Evolutionary conservation across 768 basidiomycete species (phyloP), one percentile per base, ranked within the genome.

Genomic region (Hypholoma sublateritium): DNA sequence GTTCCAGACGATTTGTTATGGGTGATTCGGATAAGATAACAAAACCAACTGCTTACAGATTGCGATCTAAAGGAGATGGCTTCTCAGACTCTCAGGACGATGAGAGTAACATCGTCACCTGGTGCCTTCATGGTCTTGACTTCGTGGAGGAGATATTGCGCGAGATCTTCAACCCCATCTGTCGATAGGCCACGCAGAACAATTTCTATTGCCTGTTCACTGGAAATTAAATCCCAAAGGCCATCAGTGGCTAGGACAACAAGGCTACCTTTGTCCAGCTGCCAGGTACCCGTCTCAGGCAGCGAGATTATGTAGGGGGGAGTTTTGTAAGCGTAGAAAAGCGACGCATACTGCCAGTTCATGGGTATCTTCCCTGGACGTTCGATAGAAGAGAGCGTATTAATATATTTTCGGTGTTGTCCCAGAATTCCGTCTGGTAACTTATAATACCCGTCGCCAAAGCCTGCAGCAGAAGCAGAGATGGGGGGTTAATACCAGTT

Each of bases 251-350:
- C 84, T 47, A 84, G 67, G 28, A 85, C 75, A 21, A 84, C 62
- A 62, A 84, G 74, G 46, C 74, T 71, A 12, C 73, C 74, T 22
- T 65, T 65, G 19, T 72, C 59, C 13, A 82, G 64, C 19, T 72
- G 65, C 32, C 72, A 65, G 1, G 58, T 64, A 3, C 76, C 77
- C n/a, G 79, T 73, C 48, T 77, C 77, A 2, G 84, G 85, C 25
- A 71, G 68, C 1, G 83, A 79, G 16, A 79, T 82, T 32, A 85
- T 70, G 60, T 86, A 85, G 0, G 83, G 84, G 2, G 84, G 83
- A 1, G 83, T 82, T 67, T 79, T 83, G 62, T 87, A 80, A 21
- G 73, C 73, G 36, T 79, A 65, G 49, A 75, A 77, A 56, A 72
- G 65, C 19, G 67, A 60, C 0, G 66, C 59, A 50, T 75, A 75